A percentile compares a stretch with the other conserved stretches of the same genome.
Conservation (phyloP, 257 asterid genomes). For the Perilla frutescens region DNA sequence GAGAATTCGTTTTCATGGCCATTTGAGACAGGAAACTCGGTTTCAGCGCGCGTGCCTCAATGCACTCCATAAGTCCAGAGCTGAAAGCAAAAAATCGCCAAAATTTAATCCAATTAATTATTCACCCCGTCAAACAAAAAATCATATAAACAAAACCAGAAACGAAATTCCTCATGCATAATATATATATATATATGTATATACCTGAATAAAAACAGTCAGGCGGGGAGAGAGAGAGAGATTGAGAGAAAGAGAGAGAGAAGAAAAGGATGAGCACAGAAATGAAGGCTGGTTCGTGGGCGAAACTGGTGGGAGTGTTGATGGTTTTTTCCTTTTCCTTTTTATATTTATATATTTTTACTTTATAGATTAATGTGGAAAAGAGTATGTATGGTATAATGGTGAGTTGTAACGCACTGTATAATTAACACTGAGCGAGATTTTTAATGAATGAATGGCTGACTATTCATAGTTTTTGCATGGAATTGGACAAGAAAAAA, state of each 20-base stretch:
- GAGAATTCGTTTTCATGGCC: constrained; percentile 54
- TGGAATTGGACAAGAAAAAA: constrained; percentile 44
- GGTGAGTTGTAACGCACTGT: constrained; percentile 66
- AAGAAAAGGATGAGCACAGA: constrained; percentile 49
- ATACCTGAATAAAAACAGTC: constrained; percentile 26
- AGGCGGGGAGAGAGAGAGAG: constrained; percentile 3
- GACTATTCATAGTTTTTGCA: constrained; percentile 56
- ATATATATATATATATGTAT: neutral
- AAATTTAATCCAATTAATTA: constrained; percentile 14
- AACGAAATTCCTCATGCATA: neutral
- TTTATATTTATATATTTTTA: constrained; percentile 2
- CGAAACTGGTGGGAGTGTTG: constrained; percentile 76
- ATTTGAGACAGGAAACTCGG: constrained; percentile 77
- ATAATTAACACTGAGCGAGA: constrained; percentile 38
- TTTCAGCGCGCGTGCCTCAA: constrained; percentile 91
- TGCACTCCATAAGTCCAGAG: constrained; percentile 69
- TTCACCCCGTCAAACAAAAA: neutral
- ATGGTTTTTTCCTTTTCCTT: constrained; percentile 43
- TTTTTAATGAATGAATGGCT: constrained; percentile 44
- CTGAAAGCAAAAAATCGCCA: constrained; percentile 10
- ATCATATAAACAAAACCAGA: neutral
- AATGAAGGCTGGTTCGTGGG: constrained; percentile 71
- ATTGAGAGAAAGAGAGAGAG: constrained; percentile 32
- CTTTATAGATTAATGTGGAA: constrained; percentile 19
- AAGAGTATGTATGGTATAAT: constrained; percentile 34